These are phyloP conservation scores for Arbutus unedo DNA, from an alignment of 148 eudicot species.

Conservation along the genomic window DNA sequence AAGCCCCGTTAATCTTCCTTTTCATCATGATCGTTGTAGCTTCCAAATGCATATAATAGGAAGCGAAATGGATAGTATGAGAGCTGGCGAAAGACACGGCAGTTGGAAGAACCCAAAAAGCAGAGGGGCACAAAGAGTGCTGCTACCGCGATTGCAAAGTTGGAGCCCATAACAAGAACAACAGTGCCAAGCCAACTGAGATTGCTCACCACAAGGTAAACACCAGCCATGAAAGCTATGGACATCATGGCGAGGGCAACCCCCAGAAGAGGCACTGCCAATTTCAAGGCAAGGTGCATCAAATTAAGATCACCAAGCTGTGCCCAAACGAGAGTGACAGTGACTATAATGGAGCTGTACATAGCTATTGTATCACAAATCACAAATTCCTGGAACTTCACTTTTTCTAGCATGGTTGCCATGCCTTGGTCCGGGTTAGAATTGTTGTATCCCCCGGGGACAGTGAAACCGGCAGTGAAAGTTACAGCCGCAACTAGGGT, in stretches of 20 bases:
- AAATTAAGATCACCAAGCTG: slow-evolving; percentile 34
- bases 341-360: slow-evolving; percentile 26
- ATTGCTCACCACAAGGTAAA: slow-evolving; percentile 31
- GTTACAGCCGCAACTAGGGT: slow-evolving; percentile 25
- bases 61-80: slow-evolving; percentile 26
- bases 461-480: not conserved
- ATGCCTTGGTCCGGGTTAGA: slow-evolving; percentile 19
- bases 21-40: not conserved
- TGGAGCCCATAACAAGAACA: slow-evolving; percentile 29
- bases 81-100: not conserved
- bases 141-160: slow-evolving; percentile 19
- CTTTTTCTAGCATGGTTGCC: not conserved
- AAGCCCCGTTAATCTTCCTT: not conserved
- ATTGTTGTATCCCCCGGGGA: slow-evolving; percentile 31
- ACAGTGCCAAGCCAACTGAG: slow-evolving; percentile 36
- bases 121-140: slow-evolving; percentile 29
- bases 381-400: no score
- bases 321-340: slow-evolving; percentile 44
- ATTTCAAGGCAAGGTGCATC: not conserved
- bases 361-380: no score
- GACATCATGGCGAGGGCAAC: slow-evolving; percentile 44
- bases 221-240: slow-evolving; percentile 40
- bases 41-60: slow-evolving; percentile 14
- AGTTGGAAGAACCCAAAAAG: not conserved
- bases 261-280: slow-evolving; percentile 30